Conservation (phyloP, 106 monocot genomes). For the Acorus calamus region DNA sequence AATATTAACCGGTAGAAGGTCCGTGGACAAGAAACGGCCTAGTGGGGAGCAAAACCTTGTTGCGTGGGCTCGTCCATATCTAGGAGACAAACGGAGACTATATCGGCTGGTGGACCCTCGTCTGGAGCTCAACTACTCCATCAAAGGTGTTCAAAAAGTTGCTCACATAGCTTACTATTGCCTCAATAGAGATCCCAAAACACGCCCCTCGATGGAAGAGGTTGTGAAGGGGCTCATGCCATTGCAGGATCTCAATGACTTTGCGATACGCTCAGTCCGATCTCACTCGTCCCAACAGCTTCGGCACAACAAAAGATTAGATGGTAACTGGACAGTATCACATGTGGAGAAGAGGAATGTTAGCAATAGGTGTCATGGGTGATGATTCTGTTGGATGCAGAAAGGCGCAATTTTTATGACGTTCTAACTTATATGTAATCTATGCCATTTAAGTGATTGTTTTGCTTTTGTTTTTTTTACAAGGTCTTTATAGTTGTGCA, state of each 20-base stretch:
- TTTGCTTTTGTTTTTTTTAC: no score
- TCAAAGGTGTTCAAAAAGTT: constrained; percentile 77
- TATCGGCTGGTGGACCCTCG: constrained; percentile 71
- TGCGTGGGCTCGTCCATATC: constrained; percentile 56
- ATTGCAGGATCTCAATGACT: constrained; percentile 65
- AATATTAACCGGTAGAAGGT: constrained; percentile 70
- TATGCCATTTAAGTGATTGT: no score
- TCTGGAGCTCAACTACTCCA: constrained; percentile 65
- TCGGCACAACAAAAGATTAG: no score
- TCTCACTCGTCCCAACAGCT: constrained; percentile 31
- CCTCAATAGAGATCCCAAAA: constrained; percentile 52
- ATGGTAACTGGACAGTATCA: no score
- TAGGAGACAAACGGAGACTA: constrained; percentile 49
- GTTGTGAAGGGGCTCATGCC: constrained; percentile 53
- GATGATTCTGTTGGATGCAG: no score
- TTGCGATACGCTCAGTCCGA: constrained; percentile 34
- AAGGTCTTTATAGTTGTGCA: no score
- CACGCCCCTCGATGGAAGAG: constrained; percentile 77
- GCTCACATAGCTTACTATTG: constrained; percentile 68
- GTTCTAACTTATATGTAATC: no score
- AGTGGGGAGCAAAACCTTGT: constrained; percentile 67
- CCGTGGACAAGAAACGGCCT: constrained; percentile 77
- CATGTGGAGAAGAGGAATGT: no score
- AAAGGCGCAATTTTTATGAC: no score
- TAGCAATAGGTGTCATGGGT: no score